Conservation (phyloP, 768 basidiomycete genomes). For the Plicaturopsis crispa region DNA sequence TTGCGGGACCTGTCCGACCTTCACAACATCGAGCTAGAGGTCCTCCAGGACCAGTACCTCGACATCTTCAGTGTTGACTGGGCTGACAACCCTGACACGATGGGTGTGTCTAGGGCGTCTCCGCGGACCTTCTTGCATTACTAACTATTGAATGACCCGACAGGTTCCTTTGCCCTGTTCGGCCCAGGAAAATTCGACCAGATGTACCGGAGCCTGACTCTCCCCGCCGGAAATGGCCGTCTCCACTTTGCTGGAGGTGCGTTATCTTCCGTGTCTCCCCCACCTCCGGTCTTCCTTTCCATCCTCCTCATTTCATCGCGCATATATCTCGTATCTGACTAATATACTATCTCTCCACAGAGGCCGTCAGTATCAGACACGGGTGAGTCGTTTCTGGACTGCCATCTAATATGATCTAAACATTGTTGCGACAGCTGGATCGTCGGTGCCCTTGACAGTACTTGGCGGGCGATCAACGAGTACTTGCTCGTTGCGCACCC, state of each 20-base stretch:
- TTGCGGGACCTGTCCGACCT: constrained; percentile 22
- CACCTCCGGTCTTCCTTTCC: background rate
- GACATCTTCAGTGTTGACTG: constrained; percentile 26
- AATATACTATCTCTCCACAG: constrained; percentile 4
- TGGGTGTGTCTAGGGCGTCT: constrained; percentile 18
- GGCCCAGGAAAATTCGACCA: constrained; percentile 29
- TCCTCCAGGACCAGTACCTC: constrained; percentile 12
- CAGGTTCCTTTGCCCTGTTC: constrained; percentile 34
- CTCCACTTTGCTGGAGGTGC: constrained; percentile 25
- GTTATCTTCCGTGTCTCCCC: background rate
- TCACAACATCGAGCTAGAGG: constrained; percentile 15
- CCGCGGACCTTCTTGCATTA: constrained; percentile 1
- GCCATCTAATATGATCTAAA: background rate
- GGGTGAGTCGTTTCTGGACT: constrained; percentile 9
- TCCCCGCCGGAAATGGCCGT: constrained; percentile 20
- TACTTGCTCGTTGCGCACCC: constrained; percentile 8
- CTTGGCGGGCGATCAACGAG: constrained; percentile 24
- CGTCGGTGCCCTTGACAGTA: constrained; percentile 28
- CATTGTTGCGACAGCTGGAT: constrained; percentile 22
- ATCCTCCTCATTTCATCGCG: too few relatives aligned
- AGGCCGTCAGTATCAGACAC: constrained; percentile 29
- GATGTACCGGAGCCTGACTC: constrained; percentile 21
- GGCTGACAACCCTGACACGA: constrained; percentile 20
- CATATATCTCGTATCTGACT: too few relatives aligned
- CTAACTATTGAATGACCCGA: constrained; percentile 3